Evolutionary conservation across 805 yeast species (phyloP).

Genomic region (Pichia phayaonensis): DNA sequence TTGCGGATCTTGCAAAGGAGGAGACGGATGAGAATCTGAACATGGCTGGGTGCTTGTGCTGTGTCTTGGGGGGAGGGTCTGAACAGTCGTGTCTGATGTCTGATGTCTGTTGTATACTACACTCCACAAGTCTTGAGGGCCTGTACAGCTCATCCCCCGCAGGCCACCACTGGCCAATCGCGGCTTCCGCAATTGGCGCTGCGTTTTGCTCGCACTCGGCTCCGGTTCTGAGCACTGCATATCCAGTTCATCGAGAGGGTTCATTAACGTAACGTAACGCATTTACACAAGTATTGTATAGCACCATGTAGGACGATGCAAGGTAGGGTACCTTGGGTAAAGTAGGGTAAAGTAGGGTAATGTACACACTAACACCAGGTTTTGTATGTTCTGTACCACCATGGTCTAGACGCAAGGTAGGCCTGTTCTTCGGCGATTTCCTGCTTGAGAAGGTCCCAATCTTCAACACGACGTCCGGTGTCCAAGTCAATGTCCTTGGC

Average conservation of each 20-base stretch:
- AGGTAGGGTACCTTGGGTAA: too few relatives aligned
- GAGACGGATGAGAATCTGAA: not conserved
- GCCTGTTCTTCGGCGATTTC: slow-evolving; percentile 54
- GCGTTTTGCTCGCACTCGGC: not conserved
- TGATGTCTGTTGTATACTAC: too few relatives aligned
- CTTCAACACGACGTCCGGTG: slow-evolving; percentile 56
- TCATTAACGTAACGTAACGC: too few relatives aligned
- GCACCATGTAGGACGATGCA: too few relatives aligned
- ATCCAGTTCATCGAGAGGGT: too few relatives aligned
- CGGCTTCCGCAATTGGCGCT: not conserved
- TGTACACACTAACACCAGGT: slow-evolving; percentile 45
- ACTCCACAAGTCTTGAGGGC: too few relatives aligned
- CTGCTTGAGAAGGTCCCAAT: slow-evolving; percentile 46
- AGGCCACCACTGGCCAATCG: not conserved
- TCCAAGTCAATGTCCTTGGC: slow-evolving; percentile 50
- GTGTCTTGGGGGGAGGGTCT: too few relatives aligned
- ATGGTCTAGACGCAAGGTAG: slow-evolving; percentile 37
- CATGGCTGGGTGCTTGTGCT: too few relatives aligned
- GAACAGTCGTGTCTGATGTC: too few relatives aligned
- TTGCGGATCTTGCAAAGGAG: slow-evolving; percentile 15
- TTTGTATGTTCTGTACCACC: slow-evolving; percentile 42
- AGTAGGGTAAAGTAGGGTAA: too few relatives aligned
- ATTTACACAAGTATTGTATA: not conserved
- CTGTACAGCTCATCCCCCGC: too few relatives aligned
- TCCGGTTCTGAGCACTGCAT: not conserved